These are phyloP conservation scores for Cladosporium sp. DNA, from an alignment of 2,329 filamentous ascomycete species.

Conservation along the genomic window DNA sequence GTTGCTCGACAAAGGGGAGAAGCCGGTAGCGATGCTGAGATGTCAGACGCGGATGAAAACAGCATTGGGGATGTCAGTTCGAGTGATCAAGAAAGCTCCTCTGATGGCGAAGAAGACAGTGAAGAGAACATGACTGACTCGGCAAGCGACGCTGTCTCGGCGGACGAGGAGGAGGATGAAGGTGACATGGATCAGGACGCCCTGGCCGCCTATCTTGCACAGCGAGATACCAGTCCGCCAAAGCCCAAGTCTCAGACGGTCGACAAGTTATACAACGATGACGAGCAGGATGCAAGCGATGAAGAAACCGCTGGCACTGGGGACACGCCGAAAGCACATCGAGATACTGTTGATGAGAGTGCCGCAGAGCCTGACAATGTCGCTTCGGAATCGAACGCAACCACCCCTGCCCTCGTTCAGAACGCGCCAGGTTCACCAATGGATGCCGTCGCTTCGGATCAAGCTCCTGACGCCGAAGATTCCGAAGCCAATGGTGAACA, in stretches of 20 bases:
- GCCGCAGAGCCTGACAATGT: too few species aligned
- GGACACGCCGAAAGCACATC: constrained; percentile 13
- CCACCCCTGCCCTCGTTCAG: too few species aligned
- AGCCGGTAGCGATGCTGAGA: constrained; percentile 19
- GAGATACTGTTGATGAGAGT: constrained; percentile 19
- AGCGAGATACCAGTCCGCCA: too few species aligned
- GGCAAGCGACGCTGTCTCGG: constrained; percentile 53
- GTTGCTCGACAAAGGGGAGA: constrained; percentile 30
- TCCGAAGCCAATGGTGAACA: not conserved
- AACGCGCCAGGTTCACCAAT: not conserved
- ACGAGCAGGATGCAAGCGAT: constrained; percentile 25
- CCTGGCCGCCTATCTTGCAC: constrained; percentile 26
- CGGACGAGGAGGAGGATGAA: constrained; percentile 44
- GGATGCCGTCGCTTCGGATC: not conserved
- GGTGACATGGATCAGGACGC: constrained; percentile 53
- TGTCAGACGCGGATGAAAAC: constrained; percentile 28
- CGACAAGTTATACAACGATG: too few species aligned
- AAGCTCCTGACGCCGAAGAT: not conserved
- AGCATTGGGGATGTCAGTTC: constrained; percentile 14
- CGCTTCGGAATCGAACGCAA: too few species aligned
- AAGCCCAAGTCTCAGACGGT: too few species aligned
- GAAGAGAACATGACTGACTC: constrained; percentile 59
- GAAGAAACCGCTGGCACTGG: constrained; percentile 12
- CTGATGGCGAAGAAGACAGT: constrained; percentile 38
- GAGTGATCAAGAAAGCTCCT: constrained; percentile 40